phyloP scores from a whole-genome alignment of 306 rosid genomes.

The Vigna angularis region DNA sequence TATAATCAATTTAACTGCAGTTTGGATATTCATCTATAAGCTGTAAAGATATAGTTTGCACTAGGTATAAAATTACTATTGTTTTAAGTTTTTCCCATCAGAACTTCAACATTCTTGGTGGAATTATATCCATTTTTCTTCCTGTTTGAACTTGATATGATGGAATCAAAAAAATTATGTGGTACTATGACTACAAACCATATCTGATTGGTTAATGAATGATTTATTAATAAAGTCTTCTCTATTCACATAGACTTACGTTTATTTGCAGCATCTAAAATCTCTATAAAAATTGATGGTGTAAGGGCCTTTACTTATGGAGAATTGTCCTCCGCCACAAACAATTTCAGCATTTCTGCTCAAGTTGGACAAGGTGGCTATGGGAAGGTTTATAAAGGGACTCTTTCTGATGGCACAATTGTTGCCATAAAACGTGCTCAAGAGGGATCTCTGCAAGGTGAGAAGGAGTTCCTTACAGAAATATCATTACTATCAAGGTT shows the following conservation, averaged over 20 bases:
- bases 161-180: background rate
- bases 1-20: background rate
- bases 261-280: slow-evolving; percentile 62
- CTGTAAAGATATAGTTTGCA: background rate
- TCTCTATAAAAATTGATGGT: slow-evolving; percentile 69
- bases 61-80: background rate
- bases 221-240: background rate
- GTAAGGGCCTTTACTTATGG: slow-evolving; percentile 64
- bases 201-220: slow-evolving; percentile 24
- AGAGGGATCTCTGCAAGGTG: slow-evolving; percentile 84
- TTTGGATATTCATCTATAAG: background rate
- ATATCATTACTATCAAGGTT: slow-evolving; percentile 77
- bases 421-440: slow-evolving; percentile 93
- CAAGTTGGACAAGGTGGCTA: slow-evolving; percentile 87
- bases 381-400: slow-evolving; percentile 83
- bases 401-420: slow-evolving; percentile 61
- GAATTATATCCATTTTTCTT: slow-evolving; percentile 19
- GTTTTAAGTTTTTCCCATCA: background rate
- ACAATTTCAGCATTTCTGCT: slow-evolving; percentile 65
- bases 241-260: slow-evolving; percentile 38
- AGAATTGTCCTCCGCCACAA: slow-evolving; percentile 73
- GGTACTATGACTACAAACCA: slow-evolving; percentile 14
- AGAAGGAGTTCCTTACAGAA: slow-evolving; percentile 88
- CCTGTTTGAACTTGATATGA: background rate
- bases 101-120: background rate